Evolutionary conservation across 306 rosid genomes (phyloP).

Genomic region (Phaseolus lunatus): DNA sequence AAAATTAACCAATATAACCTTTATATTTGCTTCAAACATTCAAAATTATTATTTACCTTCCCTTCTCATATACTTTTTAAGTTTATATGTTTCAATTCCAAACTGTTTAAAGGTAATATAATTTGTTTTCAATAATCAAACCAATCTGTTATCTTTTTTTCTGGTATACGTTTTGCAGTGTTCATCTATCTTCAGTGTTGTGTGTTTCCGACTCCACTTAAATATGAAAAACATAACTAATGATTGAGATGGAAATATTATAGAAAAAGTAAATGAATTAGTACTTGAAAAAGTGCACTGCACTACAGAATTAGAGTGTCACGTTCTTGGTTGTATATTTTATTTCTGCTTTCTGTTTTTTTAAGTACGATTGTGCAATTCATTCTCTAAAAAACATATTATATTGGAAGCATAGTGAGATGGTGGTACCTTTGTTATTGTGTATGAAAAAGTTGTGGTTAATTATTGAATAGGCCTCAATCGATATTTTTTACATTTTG

Average conservation of each 20-base stretch:
- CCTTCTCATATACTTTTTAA: background rate
- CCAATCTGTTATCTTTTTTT: background rate
- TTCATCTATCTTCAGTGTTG: background rate
- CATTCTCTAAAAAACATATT: background rate
- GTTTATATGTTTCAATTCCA: no score
- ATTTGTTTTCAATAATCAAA: no score
- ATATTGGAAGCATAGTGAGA: background rate
- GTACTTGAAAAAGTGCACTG: slow-evolving; percentile 39
- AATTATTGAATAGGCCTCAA: background rate
- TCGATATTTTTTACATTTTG: slow-evolving; percentile 1
- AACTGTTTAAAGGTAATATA: no score
- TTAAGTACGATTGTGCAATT: slow-evolving; percentile 2
- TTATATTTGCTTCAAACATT: background rate
- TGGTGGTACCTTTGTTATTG: background rate
- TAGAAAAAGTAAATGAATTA: slow-evolving; percentile 17
- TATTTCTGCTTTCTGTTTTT: background rate
- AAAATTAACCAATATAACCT: background rate
- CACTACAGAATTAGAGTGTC: slow-evolving; percentile 41
- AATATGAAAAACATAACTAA: slow-evolving; percentile 30
- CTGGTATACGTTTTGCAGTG: background rate
- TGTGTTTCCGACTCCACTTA: slow-evolving; percentile 8
- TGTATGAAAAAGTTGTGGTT: background rate
- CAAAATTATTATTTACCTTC: background rate
- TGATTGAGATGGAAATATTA: slow-evolving; percentile 43
- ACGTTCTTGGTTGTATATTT: slow-evolving; percentile 45